Conservation (phyloP, 305 asterid genomes). For the Caryopteris hybrid region DNA sequence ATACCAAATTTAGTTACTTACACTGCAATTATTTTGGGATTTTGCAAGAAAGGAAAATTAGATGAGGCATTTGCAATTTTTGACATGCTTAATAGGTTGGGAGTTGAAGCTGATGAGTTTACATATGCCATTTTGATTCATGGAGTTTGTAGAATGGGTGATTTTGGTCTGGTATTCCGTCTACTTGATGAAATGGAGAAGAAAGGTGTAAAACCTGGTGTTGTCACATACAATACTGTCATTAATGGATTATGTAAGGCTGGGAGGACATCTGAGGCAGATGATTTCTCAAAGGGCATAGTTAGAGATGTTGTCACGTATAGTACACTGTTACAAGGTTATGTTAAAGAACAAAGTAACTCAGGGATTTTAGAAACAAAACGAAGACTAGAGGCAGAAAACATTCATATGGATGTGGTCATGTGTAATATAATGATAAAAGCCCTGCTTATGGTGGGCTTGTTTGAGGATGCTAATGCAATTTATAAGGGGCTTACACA, state of each 20-base stretch:
- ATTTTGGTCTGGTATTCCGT: conserved; percentile 40
- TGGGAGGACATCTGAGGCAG: conserved; percentile 68
- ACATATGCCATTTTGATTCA: conserved; percentile 60
- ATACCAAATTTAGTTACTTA: conserved; percentile 70
- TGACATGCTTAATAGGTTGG: conserved; percentile 46
- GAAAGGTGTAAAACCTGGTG: conserved; percentile 51
- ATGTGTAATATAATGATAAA: conserved; percentile 69
- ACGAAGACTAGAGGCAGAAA: conserved; percentile 52
- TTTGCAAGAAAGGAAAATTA: conserved; percentile 71
- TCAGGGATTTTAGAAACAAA: conserved; percentile 51
- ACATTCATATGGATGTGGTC: conserved; percentile 46
- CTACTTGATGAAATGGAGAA: conserved; percentile 72
- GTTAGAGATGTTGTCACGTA: conserved; percentile 63
- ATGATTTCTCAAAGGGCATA: conserved; percentile 53
- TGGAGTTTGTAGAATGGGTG: conserved; percentile 60
- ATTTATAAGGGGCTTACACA: conserved; percentile 40
- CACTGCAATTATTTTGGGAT: conserved; percentile 68
- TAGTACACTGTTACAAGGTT: conserved; percentile 64
- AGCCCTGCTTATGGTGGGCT: conserved; percentile 66
- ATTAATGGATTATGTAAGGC: conserved; percentile 74
- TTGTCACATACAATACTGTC: conserved; percentile 65
- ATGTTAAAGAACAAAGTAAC: conserved; percentile 51
- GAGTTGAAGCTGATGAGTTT: conserved; percentile 65
- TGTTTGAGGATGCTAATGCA: conserved; percentile 63
- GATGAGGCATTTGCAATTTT: conserved; percentile 65